Evolutionary conservation across 1,284 basidiomycete species (phyloP).

Genomic region (Sparassis latifolia): DNA sequence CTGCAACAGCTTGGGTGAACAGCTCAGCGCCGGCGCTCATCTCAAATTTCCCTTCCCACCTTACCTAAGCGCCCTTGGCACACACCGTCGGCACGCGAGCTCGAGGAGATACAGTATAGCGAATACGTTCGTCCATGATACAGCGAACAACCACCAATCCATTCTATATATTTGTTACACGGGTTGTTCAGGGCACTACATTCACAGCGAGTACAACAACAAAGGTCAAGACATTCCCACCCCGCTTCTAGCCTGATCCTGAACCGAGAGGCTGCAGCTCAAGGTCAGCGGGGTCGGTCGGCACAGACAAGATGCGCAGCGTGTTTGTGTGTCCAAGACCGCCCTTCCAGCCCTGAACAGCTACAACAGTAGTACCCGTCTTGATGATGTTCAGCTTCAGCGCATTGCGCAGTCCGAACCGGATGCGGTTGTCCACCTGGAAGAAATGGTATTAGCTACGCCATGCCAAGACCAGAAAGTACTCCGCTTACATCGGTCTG

Average conservation of each 20-base stretch:
- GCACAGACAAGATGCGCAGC: constrained; percentile 73
- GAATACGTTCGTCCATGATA: no score
- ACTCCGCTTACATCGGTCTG: constrained; percentile 81
- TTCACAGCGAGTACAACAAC: no score
- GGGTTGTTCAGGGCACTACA: no score
- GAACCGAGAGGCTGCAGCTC: constrained; percentile 63
- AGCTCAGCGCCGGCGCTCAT: constrained; percentile 6
- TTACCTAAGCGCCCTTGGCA: no score
- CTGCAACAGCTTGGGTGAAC: neutral
- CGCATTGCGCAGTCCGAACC: constrained; percentile 88
- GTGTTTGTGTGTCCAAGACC: constrained; percentile 93
- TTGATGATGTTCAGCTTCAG: constrained; percentile 84
- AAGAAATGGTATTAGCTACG: constrained; percentile 6
- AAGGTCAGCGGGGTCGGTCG: constrained; percentile 81
- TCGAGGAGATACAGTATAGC: no score
- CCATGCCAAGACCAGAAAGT: constrained; percentile 18
- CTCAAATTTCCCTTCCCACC: neutral
- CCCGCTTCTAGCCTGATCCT: constrained; percentile 19
- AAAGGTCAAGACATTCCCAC: no score
- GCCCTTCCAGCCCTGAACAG: constrained; percentile 98
- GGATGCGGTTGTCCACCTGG: constrained; percentile 83
- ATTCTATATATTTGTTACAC: no score
- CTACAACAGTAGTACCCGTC: constrained; percentile 87
- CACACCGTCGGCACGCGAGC: no score
- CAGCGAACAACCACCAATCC: no score